Evolutionary conservation across 75 land plant species (phyloP).

Genomic region (Cryptomeria japonica): DNA sequence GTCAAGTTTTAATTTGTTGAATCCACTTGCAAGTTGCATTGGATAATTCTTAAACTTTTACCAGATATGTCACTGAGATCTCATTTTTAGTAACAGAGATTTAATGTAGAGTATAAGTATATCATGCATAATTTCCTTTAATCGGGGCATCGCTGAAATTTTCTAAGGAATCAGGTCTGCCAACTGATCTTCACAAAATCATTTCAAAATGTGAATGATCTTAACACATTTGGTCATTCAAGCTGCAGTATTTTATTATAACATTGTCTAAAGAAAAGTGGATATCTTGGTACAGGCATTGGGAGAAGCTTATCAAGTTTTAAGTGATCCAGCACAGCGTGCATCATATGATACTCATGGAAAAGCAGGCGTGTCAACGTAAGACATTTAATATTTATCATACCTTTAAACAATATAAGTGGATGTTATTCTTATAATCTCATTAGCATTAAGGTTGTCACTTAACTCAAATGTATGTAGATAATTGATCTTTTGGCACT

Average conservation of each 20-base stretch:
- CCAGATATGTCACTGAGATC: neutral
- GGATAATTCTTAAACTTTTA: neutral
- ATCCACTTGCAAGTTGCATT: neutral
- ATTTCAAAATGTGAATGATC: neutral
- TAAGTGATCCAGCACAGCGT: conserved; percentile 78
- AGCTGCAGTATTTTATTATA: neutral
- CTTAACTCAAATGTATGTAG: neutral
- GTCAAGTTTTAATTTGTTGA: neutral
- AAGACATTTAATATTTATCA: conserved; percentile 15
- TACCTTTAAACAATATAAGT: neutral
- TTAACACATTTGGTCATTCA: neutral
- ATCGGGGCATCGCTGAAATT: neutral
- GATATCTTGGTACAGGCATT: conserved; percentile 45
- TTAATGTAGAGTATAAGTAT: neutral
- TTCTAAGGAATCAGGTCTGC: neutral
- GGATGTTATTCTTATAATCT: neutral
- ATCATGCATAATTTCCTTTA: neutral
- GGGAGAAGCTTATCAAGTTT: conserved; percentile 86
- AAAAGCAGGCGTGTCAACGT: conserved; percentile 72
- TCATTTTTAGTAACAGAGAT: neutral
- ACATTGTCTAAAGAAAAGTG: conserved; percentile 1
- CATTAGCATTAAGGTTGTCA: neutral
- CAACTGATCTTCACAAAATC: neutral
- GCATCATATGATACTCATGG: conserved; percentile 80
- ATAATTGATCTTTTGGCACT: neutral